These are phyloP conservation scores for Polytolypa hystricis DNA, from an alignment of 2,329 filamentous ascomycete genomes.

Conservation along the genomic window DNA sequence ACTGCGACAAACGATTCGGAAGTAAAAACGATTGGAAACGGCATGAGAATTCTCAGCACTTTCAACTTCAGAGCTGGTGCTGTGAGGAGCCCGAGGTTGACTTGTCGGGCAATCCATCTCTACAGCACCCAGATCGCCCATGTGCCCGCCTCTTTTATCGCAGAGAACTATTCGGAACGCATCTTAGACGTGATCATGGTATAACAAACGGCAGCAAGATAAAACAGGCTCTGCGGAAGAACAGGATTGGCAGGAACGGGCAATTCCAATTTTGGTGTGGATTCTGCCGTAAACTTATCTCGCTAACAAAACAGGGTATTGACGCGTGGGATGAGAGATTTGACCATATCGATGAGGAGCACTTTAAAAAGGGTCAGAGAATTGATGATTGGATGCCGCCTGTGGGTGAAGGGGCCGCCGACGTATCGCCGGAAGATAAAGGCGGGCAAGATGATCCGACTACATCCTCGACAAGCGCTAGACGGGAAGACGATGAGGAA, in stretches of 20 bases:
- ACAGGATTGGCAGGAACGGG: constrained; percentile 53
- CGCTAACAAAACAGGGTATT: constrained; percentile 38
- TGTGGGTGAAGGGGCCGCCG: constrained; percentile 7
- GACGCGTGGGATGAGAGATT: constrained; percentile 52
- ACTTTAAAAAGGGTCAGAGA: constrained; percentile 30
- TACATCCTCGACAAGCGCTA: background rate
- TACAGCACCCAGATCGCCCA: constrained; percentile 6
- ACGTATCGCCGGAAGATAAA: constrained; percentile 6
- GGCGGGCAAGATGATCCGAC: constrained; percentile 16
- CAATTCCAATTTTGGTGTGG: constrained; percentile 74
- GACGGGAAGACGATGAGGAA: too few relatives aligned
- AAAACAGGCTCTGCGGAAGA: constrained; percentile 33
- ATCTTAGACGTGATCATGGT: constrained; percentile 46
- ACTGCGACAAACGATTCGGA: constrained; percentile 66
- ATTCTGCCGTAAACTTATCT: constrained; percentile 55
- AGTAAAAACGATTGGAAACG: constrained; percentile 92
- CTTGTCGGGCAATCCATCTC: background rate
- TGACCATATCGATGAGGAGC: constrained; percentile 60
- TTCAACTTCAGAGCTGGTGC: constrained; percentile 58
- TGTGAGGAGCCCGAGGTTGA: constrained; percentile 42
- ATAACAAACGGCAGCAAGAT: constrained; percentile 22
- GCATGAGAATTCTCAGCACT: constrained; percentile 74
- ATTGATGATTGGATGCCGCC: constrained; percentile 25
- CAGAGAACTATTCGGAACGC: constrained; percentile 48
- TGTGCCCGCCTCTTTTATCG: constrained; percentile 53